Evolutionary conservation across 257 asterid species (phyloP), one percentile per base, ranked within the genome.

Genomic region (Solanum lignicaule): DNA sequence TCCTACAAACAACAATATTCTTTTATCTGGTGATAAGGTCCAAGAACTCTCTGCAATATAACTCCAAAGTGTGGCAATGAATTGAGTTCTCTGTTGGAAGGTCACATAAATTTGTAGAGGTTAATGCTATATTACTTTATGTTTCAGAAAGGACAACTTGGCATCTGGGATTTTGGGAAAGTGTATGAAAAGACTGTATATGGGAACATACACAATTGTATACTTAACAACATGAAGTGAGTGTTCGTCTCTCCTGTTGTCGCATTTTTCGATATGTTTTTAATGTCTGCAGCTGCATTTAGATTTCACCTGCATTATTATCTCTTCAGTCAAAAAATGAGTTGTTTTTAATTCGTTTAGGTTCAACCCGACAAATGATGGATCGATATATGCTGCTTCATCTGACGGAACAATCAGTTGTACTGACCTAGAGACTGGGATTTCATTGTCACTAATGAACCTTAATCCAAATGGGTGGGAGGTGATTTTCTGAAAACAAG

Each of bases 381-480:
- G 93, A 90, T 95, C 97, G 27, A 87, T 97, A 84, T 97, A 97
- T 88, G 94, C 96, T 83, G 94, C 96, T 89, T 95, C 98, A 88
- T 97, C 99, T 71, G 99, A 97, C 91, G 99, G 99, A 88, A 95
- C 98, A 18, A 88, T 94, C 86, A 93, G 98, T 94, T 91, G 95
- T 90, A 95, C 98, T 13, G 99, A 97, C 83, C 75, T 97, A 90
- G 99, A 97, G 93, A 95, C 99, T 87, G 99, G 98, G 84, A 88
- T 95, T 73, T 95, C 99, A 32, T 78, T 65, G 25, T 87, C 96
- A 52, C 90, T 97, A 91, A 91, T 94, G 93, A 92, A 97, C 90
- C 98, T 97, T 83, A 97, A 97, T 93, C 99, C 99, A 89, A 68
- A 92, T 81, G 99, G 98, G 82, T 97, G 98, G 98, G 98, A 97